These are phyloP conservation scores for Loxodes magnus DNA, from an alignment of 73 alveolate genomes.

Conservation along the genomic window DNA sequence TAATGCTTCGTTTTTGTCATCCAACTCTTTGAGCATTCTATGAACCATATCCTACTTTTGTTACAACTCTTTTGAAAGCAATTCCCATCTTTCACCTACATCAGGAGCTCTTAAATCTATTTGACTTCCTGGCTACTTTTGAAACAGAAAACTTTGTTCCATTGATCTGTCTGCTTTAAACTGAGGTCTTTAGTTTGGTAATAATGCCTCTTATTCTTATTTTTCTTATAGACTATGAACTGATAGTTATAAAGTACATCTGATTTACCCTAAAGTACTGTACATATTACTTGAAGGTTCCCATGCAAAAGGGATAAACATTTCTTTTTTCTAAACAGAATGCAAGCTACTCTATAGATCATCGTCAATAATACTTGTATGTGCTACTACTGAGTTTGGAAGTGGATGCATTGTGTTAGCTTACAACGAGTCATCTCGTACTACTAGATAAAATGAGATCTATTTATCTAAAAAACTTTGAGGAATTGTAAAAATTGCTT, in stretches of 20 bases:
- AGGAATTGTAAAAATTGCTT: slow-evolving; percentile 84
- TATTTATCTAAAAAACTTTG: slow-evolving; percentile 78
- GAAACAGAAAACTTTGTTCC: slow-evolving; percentile 15
- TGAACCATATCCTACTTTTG: slow-evolving; percentile 95
- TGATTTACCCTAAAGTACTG: neutral
- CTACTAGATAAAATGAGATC: slow-evolving; percentile 66
- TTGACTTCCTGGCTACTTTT: slow-evolving; percentile 11
- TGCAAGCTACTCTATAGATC: slow-evolving; percentile 7
- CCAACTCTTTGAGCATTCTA: slow-evolving; percentile 96
- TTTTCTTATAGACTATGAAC: slow-evolving; percentile 6
- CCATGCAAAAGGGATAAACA: slow-evolving; percentile 4
- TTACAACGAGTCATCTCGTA: slow-evolving; percentile 75
- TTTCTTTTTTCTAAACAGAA: neutral
- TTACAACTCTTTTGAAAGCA: slow-evolving; percentile 86
- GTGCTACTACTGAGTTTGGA: slow-evolving; percentile 95
- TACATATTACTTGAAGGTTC: neutral
- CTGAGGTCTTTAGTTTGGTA: slow-evolving; percentile 10
- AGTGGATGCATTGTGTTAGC: slow-evolving; percentile 75
- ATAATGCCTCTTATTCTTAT: neutral
- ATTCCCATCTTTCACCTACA: slow-evolving; percentile 92
- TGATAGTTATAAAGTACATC: neutral
- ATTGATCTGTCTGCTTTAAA: slow-evolving; percentile 20
- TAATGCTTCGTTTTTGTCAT: slow-evolving; percentile 90
- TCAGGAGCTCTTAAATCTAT: slow-evolving; percentile 43
- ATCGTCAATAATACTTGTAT: slow-evolving; percentile 67